These are phyloP conservation scores for Stemphylium lycopersici DNA, from an alignment of 2,329 filamentous ascomycete species.

Conservation along the genomic window DNA sequence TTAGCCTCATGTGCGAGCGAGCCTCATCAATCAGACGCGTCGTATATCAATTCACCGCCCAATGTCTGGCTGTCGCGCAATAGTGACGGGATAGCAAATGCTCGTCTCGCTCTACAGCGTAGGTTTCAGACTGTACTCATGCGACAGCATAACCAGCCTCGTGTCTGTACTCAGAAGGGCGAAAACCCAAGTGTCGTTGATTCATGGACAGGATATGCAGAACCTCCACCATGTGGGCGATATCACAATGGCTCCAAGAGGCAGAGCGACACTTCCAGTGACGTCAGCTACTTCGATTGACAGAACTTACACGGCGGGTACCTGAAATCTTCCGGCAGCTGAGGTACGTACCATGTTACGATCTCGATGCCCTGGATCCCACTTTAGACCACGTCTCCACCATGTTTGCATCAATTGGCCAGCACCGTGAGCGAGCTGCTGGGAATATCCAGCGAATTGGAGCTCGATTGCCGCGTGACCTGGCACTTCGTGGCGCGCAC, in stretches of 20 bases:
- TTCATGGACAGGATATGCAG: neutral
- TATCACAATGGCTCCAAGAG: neutral
- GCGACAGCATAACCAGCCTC: neutral
- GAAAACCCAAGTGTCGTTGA: too few species aligned
- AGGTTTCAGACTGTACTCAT: neutral
- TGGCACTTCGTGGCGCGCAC: neutral
- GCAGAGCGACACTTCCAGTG: neutral
- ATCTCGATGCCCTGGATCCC: neutral
- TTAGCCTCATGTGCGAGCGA: conserved; percentile 2
- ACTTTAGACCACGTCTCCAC: neutral
- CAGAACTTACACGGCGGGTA: conserved; percentile 3
- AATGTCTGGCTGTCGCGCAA: neutral
- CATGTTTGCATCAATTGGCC: neutral
- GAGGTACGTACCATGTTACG: neutral
- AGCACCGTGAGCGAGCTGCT: neutral
- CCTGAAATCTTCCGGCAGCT: neutral
- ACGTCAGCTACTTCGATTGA: conserved; percentile 3
- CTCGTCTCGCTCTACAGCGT: neutral
- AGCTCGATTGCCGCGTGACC: neutral
- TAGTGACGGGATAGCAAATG: neutral
- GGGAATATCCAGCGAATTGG: neutral
- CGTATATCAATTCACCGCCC: neutral
- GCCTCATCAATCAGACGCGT: conserved; percentile 10
- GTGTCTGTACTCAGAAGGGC: too few species aligned
- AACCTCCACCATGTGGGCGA: neutral